Conservation (phyloP, 306 rosid species). For the Geum urbanum region DNA sequence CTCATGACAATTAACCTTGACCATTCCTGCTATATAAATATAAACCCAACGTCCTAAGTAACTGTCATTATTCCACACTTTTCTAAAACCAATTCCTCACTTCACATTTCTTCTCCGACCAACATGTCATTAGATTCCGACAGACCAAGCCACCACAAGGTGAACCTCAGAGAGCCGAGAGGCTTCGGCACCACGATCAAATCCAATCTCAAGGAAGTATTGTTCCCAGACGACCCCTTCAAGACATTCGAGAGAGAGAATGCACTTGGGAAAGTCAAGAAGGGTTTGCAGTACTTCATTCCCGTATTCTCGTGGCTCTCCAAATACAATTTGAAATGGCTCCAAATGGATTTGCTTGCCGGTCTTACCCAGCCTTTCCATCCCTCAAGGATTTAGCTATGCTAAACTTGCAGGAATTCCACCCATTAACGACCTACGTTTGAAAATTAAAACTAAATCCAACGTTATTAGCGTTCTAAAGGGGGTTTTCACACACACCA, state of each 20-base stretch:
- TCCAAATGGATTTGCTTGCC: constrained; percentile 58
- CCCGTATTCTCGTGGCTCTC: constrained; percentile 79
- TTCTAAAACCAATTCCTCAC: not conserved
- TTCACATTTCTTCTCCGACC: not conserved
- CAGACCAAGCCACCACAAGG: constrained; percentile 25
- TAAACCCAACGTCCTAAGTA: too few species aligned
- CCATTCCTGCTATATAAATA: too few species aligned
- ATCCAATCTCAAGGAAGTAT: constrained; percentile 49
- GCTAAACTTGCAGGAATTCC: constrained; percentile 67
- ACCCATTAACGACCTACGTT: constrained; percentile 74
- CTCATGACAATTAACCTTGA: too few species aligned
- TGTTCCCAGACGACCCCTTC: constrained; percentile 70
- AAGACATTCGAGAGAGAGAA: constrained; percentile 34
- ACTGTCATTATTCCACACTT: not conserved
- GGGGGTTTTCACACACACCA: constrained; percentile 28
- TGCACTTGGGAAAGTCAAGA: constrained; percentile 1
- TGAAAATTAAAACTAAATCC: constrained; percentile 55
- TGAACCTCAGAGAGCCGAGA: constrained; percentile 44
- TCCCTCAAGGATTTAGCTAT: constrained; percentile 92
- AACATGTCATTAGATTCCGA: not conserved
- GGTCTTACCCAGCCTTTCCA: constrained; percentile 91
- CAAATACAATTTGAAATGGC: constrained; percentile 27
- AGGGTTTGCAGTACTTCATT: constrained; percentile 48
- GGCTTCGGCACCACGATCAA: constrained; percentile 30
- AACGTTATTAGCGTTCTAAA: constrained; percentile 41